Conservation (phyloP, 1,284 basidiomycete species). For the Pseudozyma flocculosa region DNA sequence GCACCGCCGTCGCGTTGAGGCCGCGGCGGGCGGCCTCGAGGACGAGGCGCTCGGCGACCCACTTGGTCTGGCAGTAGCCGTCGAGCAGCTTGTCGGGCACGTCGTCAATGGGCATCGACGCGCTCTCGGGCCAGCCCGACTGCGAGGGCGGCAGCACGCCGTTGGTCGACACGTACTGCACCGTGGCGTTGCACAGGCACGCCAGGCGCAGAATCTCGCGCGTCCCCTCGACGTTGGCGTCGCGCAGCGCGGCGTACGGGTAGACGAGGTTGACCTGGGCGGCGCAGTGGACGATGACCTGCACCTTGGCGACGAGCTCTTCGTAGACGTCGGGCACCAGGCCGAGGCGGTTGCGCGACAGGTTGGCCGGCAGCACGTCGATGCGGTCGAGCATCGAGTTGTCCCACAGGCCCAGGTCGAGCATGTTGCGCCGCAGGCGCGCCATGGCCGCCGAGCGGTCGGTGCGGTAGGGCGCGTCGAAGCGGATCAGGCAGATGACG, state of each 20-base stretch:
- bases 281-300: constrained; percentile 55
- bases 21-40: constrained; percentile 50
- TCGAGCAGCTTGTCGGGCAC: constrained; percentile 55
- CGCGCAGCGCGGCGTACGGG: constrained; percentile 56
- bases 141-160: constrained; percentile 54
- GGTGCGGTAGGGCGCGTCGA: constrained; percentile 46
- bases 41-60: constrained; percentile 58
- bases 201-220: constrained; percentile 58
- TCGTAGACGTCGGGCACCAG: constrained; percentile 42
- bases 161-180: constrained; percentile 58
- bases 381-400: constrained; percentile 52
- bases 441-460: constrained; percentile 54
- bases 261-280: constrained; percentile 58
- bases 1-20: constrained; percentile 53
- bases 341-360: constrained; percentile 50
- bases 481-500: constrained; percentile 57
- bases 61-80: constrained; percentile 59
- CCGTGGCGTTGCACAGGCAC: constrained; percentile 51
- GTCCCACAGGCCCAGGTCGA: constrained; percentile 56
- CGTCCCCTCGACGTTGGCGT: constrained; percentile 57
- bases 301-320: constrained; percentile 41
- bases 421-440: constrained; percentile 53
- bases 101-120: constrained; percentile 47
- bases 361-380: constrained; percentile 53
- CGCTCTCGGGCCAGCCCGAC: constrained; percentile 49